Conservation (phyloP, 192 early-diverging fungal species). For the Linnemannia exigua region DNA sequence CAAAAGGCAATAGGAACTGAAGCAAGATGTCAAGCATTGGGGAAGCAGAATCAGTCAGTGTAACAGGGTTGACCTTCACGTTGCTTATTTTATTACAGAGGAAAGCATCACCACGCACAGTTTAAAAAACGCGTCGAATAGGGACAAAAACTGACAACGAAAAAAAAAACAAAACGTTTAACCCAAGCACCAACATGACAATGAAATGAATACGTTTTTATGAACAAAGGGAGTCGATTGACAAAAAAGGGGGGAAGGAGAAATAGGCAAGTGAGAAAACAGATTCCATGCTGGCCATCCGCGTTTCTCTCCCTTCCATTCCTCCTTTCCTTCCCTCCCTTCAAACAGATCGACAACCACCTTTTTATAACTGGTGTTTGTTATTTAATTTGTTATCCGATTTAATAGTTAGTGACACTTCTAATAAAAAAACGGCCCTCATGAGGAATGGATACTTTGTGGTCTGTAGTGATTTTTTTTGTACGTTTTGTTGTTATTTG, state of each 20-base stretch:
- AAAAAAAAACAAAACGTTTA: background rate
- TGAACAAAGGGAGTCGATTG: background rate
- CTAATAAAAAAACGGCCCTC: background rate
- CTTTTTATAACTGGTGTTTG: background rate
- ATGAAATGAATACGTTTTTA: background rate
- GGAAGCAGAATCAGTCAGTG: too few relatives aligned
- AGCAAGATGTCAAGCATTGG: too few relatives aligned
- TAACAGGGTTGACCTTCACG: too few relatives aligned
- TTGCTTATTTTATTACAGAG: background rate
- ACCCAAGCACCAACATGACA: background rate
- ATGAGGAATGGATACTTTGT: slow-evolving; percentile 10
- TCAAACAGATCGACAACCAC: background rate
- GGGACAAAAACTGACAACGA: background rate
- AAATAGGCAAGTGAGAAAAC: background rate
- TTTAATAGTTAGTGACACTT: slow-evolving; percentile 7
- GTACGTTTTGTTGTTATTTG: background rate
- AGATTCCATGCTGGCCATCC: background rate
- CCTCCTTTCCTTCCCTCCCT: background rate
- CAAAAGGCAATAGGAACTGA: too few relatives aligned
- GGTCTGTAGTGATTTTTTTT: background rate
- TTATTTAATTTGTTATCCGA: background rate
- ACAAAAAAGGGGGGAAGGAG: background rate
- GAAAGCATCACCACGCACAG: background rate
- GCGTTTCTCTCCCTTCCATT: background rate
- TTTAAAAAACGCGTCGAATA: background rate